These are phyloP conservation scores for Tuber magnatum DNA, from an alignment of 495 filamentous ascomycete genomes.

Conservation along the genomic window DNA sequence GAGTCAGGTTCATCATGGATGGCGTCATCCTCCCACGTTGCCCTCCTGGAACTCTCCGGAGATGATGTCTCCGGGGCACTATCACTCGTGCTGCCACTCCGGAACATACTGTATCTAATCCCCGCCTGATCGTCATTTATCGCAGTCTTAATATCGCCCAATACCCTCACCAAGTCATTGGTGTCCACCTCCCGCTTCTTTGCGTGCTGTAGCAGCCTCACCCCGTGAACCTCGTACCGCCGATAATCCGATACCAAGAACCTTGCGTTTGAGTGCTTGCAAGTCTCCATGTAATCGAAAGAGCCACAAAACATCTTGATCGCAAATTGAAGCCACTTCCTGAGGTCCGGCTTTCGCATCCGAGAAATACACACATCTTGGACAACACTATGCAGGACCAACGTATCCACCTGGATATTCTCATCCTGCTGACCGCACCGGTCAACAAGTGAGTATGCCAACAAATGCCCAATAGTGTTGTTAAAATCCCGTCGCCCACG, in stretches of 20 bases:
- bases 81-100: conserved; percentile 24
- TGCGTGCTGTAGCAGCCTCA: conserved; percentile 28
- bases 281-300: conserved; percentile 55
- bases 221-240: conserved; percentile 61
- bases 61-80: conserved; percentile 30
- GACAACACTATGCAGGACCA: conserved; percentile 64
- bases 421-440: conserved; percentile 49
- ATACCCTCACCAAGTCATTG: conserved; percentile 19
- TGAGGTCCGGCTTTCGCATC: conserved; percentile 50
- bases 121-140: conserved; percentile 26
- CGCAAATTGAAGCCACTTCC: conserved; percentile 60
- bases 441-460: conserved; percentile 40
- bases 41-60: conserved; percentile 23
- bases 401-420: conserved; percentile 60
- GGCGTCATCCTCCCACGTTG: conserved; percentile 20
- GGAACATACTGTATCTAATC: conserved; percentile 26
- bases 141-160: conserved; percentile 20
- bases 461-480: conserved; percentile 51
- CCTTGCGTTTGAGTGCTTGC: conserved; percentile 51
- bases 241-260: conserved; percentile 64
- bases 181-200: conserved; percentile 20
- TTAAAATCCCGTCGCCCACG: conserved; percentile 51
- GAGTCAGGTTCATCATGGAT: neutral
- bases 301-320: conserved; percentile 55
- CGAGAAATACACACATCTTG: conserved; percentile 71